Evolutionary conservation across 225 moss, liverwort and hornwort species (phyloP), one percentile per base, ranked within the genome.

Genomic region (Polytrichum commune): DNA sequence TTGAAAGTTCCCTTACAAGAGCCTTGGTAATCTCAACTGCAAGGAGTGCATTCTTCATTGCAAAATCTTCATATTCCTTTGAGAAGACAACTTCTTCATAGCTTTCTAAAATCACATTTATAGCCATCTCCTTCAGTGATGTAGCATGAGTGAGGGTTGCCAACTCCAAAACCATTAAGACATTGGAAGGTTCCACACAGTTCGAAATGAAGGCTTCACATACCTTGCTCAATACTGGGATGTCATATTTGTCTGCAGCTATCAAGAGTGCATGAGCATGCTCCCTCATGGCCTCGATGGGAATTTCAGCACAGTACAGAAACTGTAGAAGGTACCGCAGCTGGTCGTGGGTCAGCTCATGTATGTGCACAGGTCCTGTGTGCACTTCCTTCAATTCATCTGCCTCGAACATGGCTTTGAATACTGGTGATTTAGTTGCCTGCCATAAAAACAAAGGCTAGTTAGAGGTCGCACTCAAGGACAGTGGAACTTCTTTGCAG

Each of bases 181-280:
- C 95, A 70, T 95, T 95, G 9, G 83, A 81, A 61, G 95, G 74
- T 70, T 77, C 85, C 64, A 95, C 90, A 20, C 90, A 86, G 19
- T 85, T 80, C 62, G 86, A 84, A 71, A 95, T 95, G 69, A 80
- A 91, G 56, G 95, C 88, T 82, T 95, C 95, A 71, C 95, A 95
- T 27, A 93, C 95, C 81, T 95, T 95, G 68, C 93, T 93, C 19
- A 95, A 73, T 3, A 95, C 93, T 5, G 93, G 95, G 61, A 95
- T 95, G 77, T 95, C 95, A 56, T 95, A 93, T 75, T 95, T 95
- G 64, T 95, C 95, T 20, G 93, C 95, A 55, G 95, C 95, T 71
- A 93, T 83, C 66, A 95, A 80, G 72, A 95, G 91, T 10, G 95
- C 91, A 76, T 95, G 95, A 19, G 89, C 76, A 66, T 95, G 93